Base-by-base conservation (phyloP, 345 rosid genomes). In the Noccaea caerulescens region DNA sequence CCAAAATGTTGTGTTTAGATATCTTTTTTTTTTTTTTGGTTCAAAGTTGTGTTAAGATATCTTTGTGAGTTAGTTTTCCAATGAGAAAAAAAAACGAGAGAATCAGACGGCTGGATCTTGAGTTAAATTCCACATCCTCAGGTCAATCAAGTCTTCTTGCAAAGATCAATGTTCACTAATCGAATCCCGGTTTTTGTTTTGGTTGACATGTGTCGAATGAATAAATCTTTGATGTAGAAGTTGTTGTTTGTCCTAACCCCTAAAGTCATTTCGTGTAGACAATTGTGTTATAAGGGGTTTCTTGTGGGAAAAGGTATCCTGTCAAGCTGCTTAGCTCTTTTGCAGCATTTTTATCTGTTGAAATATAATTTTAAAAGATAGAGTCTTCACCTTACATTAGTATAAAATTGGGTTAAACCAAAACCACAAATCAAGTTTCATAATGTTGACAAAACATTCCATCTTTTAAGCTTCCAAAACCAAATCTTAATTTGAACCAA, bases 371-470 rank as follows among this genome's bases (percentile, higher is more conserved):
- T 1, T 2, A 42, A 27, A 54, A 10, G 33, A 4, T 57, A 3
- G 7, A 16, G 20, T 44, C 44, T 57, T 57, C 65, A 59, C 67
- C 74, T 59, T 49, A 70, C 59, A 23, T 4, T 59, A 50, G 7
- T 70, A 47, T 47, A 49, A 13, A 49, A 47, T 16, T 49, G 14
- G 59, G 34, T 38, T 34, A 58, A 66, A 43, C 20, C 3, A 55
- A 66, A 56, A 68, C 55, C 59, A 8, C 13, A n/a, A 11, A 59
- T 10, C 43, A 60, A 39, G 68, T 71, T 60, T 39, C 49, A 51
- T 60, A 71, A 41, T 60, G 23, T 39, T 49, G 68, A 59, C 68
- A 70, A 70, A 50, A 16, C n/a, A 49, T 10, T 8, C n/a, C 44
- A 71, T 11, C 11, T 45, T 23, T 25, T 1, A 60, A 59, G 13